phyloP scores from a whole-genome alignment of 73 alveolate species.

The Tetrahymena borealis region DNA sequence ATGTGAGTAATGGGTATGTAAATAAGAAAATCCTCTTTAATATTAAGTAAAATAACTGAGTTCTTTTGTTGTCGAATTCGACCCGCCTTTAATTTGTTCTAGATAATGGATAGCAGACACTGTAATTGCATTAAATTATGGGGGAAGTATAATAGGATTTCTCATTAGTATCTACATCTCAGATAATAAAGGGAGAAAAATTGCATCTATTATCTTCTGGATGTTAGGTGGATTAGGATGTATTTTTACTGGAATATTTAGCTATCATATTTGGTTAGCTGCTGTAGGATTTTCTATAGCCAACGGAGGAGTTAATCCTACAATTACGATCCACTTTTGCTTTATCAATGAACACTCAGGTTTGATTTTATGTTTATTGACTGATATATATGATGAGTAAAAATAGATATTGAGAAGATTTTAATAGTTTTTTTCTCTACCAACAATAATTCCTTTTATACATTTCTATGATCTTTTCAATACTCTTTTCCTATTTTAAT shows the following conservation, averaged over 20 bases:
- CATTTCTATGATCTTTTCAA: too few relatives aligned
- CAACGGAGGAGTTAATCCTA: background rate
- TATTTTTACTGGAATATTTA: background rate
- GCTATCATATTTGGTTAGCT: background rate
- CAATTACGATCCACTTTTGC: background rate
- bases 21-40: background rate
- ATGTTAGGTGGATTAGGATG: background rate
- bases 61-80: background rate
- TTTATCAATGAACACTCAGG: background rate
- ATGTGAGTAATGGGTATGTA: background rate
- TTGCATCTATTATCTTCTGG: background rate
- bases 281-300: background rate
- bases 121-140: background rate
- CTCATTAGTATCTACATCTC: background rate
- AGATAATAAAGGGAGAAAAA: background rate
- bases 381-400: background rate
- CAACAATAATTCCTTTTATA: too few relatives aligned
- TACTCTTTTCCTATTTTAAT: too few relatives aligned
- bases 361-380: background rate
- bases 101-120: background rate
- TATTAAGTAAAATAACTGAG: background rate
- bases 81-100: background rate
- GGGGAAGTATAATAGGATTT: background rate
- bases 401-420: background rate
- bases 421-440: background rate